phyloP scores from a whole-genome alignment of 75 land plant genomes.

The Cupressus sempervirens region DNA sequence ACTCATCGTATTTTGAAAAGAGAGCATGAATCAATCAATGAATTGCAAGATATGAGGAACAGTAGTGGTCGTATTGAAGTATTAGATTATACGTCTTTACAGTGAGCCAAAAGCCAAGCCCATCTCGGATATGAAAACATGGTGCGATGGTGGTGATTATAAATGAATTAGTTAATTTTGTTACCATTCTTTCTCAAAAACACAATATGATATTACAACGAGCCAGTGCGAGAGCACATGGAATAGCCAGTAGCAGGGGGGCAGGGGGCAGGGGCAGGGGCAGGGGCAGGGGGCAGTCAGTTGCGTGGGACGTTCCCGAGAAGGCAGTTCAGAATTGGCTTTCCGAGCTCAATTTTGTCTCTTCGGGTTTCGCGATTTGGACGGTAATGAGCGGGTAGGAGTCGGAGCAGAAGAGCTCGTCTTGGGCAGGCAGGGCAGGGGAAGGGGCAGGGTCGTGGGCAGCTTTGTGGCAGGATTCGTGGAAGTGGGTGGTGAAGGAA shows the following conservation, averaged over 20 bases:
- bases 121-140: neutral
- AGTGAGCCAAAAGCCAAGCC: neutral
- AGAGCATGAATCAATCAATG: neutral
- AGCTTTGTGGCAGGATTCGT: conserved; percentile 8
- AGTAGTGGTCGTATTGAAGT: neutral
- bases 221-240: conserved; percentile 9
- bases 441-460: neutral
- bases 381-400: neutral
- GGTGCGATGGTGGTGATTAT: too few relatives aligned
- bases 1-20: neutral
- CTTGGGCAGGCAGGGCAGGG: neutral
- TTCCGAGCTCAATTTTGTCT: neutral
- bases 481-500: neutral
- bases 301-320: neutral
- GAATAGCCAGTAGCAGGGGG: too few relatives aligned
- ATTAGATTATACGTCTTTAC: neutral
- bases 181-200: neutral
- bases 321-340: neutral
- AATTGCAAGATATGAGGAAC: neutral
- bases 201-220: conserved; percentile 3
- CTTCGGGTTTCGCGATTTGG: conserved; percentile 8
- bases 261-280: neutral
- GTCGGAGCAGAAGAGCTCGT: neutral
- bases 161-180: neutral
- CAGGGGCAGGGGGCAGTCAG: neutral